Evolutionary conservation across 768 basidiomycete species (phyloP), one percentile per base, ranked within the genome.

Genomic region (Boletellus emodensis): DNA sequence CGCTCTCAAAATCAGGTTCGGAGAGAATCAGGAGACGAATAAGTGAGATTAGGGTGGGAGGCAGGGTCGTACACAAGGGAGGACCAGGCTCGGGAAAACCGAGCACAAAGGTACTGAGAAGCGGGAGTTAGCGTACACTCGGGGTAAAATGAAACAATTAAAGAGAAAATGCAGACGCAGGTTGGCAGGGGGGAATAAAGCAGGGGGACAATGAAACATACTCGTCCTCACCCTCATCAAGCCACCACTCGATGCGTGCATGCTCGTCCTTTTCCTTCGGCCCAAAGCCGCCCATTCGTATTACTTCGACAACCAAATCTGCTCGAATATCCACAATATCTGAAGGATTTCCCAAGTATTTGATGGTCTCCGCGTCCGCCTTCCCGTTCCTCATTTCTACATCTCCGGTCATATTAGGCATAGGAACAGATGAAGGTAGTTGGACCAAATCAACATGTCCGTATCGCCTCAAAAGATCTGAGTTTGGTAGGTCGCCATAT

Each of bases 171-270:
- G 22, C 3, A 4, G 7, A 34, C 11, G 26, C 11, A 51, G 52
- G 35, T 47, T 6, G 14, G 36, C 12, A 20, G 48, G 6, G 3
- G 26, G 37, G 35, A n/a, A 45, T 10, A 15, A 30, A 38, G 4
- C 1, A 35, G 20, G 17, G 12, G 11, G 26, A 22, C 34, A 42
- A 37, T 40, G 35, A 30, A 28, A 73, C 84, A 56, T 62, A 94
- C 93, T 96, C 94, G 56, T 95, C 93, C 17, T 87, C 87, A 3
- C 86, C 89, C 62, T 85, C 80, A 55, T 96, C 92, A 12, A 98
- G 71, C 90, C 94, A 94, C 84, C 90, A 96, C 53, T 97, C 90
- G 9, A 96, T 85, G 35, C 91, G 78, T 4, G 57, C 47, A 14
- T 7, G 42, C 13, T 48, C 18, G 37, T 60, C 49, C 6, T 44